Percentiles rank a stretch among this genome's conserved stretches.
These are phyloP conservation scores for Ophiostoma quercus DNA, from an alignment of 2,329 filamentous ascomycete species.

Conservation along the genomic window DNA sequence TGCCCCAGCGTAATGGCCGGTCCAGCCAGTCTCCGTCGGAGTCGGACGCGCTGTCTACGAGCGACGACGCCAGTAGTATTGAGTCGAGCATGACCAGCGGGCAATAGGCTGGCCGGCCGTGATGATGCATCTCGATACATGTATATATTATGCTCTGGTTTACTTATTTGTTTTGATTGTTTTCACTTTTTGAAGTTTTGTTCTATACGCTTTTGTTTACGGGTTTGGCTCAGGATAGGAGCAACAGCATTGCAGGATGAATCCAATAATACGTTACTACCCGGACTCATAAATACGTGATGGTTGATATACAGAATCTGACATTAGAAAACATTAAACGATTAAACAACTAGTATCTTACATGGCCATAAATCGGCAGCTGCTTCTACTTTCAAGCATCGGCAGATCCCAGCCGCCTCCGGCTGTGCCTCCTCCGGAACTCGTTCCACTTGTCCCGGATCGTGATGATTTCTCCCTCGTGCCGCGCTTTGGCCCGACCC, in stretches of 20 bases:
- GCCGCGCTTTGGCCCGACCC: slow-evolving; percentile 42
- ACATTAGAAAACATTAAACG: not conserved
- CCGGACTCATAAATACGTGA: not conserved
- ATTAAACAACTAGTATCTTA: not conserved
- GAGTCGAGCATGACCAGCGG: slow-evolving; percentile 23
- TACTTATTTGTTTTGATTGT: not conserved
- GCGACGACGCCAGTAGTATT: slow-evolving; percentile 26
- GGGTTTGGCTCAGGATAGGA: not conserved
- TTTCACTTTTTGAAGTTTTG: not conserved
- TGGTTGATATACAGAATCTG: not conserved
- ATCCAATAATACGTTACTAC: not conserved
- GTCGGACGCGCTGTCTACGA: slow-evolving; percentile 26
- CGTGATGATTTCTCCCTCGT: slow-evolving; percentile 43
- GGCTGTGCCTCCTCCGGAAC: slow-evolving; percentile 34
- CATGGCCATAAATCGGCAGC: not conserved
- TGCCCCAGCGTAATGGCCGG: slow-evolving; percentile 29
- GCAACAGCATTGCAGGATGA: not conserved
- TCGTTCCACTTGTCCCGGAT: slow-evolving; percentile 42
- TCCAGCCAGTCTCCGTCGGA: slow-evolving; percentile 24
- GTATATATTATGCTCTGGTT: not conserved
- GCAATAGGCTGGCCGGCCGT: not conserved
- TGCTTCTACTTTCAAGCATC: not conserved
- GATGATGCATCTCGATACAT: not conserved
- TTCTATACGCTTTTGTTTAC: not conserved
- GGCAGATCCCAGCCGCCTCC: slow-evolving; percentile 20